Evolutionary conservation across 805 yeast species (phyloP).

Genomic region (Saturnispora mendoncae): DNA sequence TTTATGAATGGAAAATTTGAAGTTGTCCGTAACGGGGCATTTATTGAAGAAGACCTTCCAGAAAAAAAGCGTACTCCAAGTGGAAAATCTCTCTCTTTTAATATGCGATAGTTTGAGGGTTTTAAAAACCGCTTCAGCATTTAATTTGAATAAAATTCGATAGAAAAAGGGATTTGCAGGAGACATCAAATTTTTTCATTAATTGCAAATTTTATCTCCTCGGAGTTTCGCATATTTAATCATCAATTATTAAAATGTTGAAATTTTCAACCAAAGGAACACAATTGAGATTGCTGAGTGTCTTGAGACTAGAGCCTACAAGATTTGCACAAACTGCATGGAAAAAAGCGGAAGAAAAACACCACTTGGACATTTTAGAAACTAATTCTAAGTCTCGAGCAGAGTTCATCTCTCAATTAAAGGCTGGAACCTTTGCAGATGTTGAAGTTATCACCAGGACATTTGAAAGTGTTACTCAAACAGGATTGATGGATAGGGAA

Average conservation of each 20-base stretch:
- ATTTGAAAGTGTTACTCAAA: conserved; percentile 29
- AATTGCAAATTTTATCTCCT: too few relatives aligned
- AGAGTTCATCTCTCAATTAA: conserved; percentile 33
- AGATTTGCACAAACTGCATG: conserved; percentile 57
- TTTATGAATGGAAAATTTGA: too few relatives aligned
- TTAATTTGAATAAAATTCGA: too few relatives aligned
- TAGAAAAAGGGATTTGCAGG: too few relatives aligned
- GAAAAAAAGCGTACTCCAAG: too few relatives aligned
- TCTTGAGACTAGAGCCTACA: conserved; percentile 57
- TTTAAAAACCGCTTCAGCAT: too few relatives aligned
- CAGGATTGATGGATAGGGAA: conserved; percentile 39
- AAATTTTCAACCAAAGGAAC: not conserved
- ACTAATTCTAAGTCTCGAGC: conserved; percentile 32
- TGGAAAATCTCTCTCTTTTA: too few relatives aligned
- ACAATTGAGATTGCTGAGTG: conserved; percentile 33
- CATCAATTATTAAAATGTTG: not conserved
- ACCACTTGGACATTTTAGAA: conserved; percentile 39
- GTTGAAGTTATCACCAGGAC: conserved; percentile 36
- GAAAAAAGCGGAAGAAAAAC: conserved; percentile 29
- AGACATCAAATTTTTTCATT: too few relatives aligned
- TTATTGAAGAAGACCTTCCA: too few relatives aligned
- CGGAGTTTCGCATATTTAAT: not conserved
- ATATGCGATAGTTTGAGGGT: too few relatives aligned
- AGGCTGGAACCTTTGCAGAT: conserved; percentile 29
- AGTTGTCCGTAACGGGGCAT: too few relatives aligned